These are phyloP conservation scores for Biscogniauxia sp. DNA, from an alignment of 2,329 filamentous ascomycete genomes.

Conservation along the genomic window DNA sequence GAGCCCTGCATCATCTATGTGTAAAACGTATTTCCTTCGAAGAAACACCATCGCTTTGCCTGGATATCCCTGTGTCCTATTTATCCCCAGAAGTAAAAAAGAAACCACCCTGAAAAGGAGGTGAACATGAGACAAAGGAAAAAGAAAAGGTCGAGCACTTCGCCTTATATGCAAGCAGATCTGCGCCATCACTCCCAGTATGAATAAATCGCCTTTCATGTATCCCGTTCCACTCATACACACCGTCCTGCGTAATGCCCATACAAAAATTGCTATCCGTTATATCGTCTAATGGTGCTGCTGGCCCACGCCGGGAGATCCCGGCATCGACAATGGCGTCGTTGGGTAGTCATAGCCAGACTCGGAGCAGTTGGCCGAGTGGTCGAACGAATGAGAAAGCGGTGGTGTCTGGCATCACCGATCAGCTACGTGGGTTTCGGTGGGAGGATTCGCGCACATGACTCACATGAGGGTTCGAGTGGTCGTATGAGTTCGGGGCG, in stretches of 20 bases:
- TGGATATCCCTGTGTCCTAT: slow-evolving; percentile 8
- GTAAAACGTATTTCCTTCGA: slow-evolving; percentile 4
- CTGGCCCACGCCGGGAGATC: slow-evolving; percentile 53
- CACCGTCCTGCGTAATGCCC: slow-evolving; percentile 10
- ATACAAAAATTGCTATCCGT: neutral
- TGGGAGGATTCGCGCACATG: slow-evolving; percentile 44
- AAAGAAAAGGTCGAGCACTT: slow-evolving; percentile 30
- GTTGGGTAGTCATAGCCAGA: slow-evolving; percentile 63
- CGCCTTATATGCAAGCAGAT: slow-evolving; percentile 22
- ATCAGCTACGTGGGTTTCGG: slow-evolving; percentile 49
- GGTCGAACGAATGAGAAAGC: slow-evolving; percentile 70
- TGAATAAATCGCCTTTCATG: neutral
- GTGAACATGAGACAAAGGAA: neutral
- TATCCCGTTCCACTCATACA: slow-evolving; percentile 18
- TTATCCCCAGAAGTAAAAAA: neutral
- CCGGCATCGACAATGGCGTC: slow-evolving; percentile 72
- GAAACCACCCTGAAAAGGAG: neutral
- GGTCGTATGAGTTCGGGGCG: slow-evolving; percentile 60
- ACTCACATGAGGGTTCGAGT: slow-evolving; percentile 75
- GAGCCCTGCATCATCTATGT: slow-evolving; percentile 18
- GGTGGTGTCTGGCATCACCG: slow-evolving; percentile 66
- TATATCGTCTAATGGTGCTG: slow-evolving; percentile 11
- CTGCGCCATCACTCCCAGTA: slow-evolving; percentile 22
- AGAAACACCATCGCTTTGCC: slow-evolving; percentile 4
- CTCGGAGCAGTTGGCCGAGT: slow-evolving; percentile 62